These are phyloP conservation scores for Boletus pseudo-olivaceus DNA, from an alignment of 768 basidiomycete species.

Conservation along the genomic window DNA sequence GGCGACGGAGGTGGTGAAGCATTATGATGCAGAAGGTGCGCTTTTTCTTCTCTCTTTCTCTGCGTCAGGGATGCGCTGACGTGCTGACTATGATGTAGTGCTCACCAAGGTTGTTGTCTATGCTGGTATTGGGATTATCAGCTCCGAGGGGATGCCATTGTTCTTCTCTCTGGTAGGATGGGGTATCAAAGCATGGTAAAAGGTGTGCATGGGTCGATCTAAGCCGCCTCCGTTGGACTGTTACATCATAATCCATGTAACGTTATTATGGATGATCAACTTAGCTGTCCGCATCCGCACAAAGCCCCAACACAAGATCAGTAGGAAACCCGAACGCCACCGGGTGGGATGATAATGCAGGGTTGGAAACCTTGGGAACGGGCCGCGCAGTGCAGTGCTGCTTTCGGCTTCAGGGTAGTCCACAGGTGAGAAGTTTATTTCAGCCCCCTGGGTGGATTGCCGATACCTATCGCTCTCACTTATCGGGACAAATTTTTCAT, in stretches of 20 bases:
- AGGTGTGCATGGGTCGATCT: neutral
- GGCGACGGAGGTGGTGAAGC: slow-evolving; percentile 43
- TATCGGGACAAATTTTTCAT: neutral
- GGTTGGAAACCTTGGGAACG: neutral
- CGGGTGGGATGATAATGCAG: neutral
- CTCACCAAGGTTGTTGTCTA: slow-evolving; percentile 91
- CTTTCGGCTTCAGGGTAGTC: neutral
- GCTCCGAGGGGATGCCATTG: slow-evolving; percentile 58
- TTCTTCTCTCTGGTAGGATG: slow-evolving; percentile 67
- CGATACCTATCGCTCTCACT: neutral
- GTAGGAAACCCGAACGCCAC: neutral
- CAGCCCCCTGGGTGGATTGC: neutral
- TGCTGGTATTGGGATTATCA: slow-evolving; percentile 74
- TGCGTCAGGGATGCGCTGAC: slow-evolving; percentile 1
- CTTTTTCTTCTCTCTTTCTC: slow-evolving; percentile 14
- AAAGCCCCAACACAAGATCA: neutral
- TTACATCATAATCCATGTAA: too few relatives aligned
- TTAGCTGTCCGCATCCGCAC: too few relatives aligned
- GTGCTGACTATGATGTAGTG: slow-evolving; percentile 42
- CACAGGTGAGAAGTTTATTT: neutral
- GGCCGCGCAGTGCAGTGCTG: too few relatives aligned
- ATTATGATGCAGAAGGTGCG: slow-evolving; percentile 85
- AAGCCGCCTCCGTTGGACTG: too few relatives aligned
- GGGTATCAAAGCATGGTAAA: slow-evolving; percentile 49
- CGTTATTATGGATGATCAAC: too few relatives aligned